Evolutionary conservation across 2,329 filamentous ascomycete species (phyloP).

Genomic region (Byssothecium circinans): DNA sequence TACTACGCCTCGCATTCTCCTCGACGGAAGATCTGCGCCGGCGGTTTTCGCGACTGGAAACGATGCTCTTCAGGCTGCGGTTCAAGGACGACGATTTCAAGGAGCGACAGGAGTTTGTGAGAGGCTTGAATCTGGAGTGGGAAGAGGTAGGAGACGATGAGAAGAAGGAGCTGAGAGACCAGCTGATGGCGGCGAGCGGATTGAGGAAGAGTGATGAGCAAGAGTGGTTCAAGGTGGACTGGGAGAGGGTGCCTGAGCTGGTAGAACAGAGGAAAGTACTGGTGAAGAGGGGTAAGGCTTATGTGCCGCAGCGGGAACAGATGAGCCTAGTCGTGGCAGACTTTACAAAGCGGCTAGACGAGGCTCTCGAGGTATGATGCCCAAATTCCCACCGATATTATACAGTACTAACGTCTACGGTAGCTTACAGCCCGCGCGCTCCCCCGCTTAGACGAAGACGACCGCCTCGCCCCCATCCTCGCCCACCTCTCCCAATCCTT

Average conservation of each 20-base stretch:
- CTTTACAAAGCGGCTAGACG: constrained; percentile 77
- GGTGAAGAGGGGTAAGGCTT: constrained; percentile 80
- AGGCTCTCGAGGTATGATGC: constrained; percentile 71
- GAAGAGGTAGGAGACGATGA: constrained; percentile 80
- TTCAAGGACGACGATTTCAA: constrained; percentile 73
- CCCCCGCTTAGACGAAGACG: constrained; percentile 92
- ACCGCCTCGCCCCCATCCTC: constrained; percentile 76
- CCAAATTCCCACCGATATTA: background rate
- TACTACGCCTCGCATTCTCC: constrained; percentile 88
- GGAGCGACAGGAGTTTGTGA: constrained; percentile 77
- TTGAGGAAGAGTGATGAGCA: constrained; percentile 69
- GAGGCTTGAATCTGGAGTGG: constrained; percentile 78
- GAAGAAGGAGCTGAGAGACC: constrained; percentile 65
- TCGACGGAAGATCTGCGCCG: constrained; percentile 86
- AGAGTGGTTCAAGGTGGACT: constrained; percentile 94
- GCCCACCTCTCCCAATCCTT: constrained; percentile 94
- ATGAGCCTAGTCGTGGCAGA: constrained; percentile 86
- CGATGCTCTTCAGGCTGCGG: constrained; percentile 82
- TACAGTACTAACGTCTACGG: constrained; percentile 4
- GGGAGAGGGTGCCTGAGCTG: constrained; percentile 88
- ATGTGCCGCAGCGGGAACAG: constrained; percentile 85
- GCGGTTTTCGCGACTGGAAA: constrained; percentile 84
- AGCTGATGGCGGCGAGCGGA: constrained; percentile 62
- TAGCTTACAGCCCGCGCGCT: constrained; percentile 87
- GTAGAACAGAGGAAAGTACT: constrained; percentile 79